A percentile compares a stretch with the other conserved stretches of the same genome.
phyloP scores from a whole-genome alignment of 2,329 filamentous ascomycete genomes.

The Ascosphaera aggregata region DNA sequence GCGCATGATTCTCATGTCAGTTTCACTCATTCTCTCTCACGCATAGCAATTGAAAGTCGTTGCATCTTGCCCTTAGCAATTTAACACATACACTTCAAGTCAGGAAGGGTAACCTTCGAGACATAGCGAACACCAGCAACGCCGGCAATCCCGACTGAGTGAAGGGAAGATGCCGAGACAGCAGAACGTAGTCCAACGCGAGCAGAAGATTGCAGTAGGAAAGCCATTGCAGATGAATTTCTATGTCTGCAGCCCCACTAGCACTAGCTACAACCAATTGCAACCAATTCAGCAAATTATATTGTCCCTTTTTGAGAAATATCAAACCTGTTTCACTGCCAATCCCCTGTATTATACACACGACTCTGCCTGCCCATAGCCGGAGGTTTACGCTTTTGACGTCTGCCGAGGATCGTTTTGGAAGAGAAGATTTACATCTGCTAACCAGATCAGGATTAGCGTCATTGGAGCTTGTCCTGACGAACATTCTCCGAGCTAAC shows the following conservation, averaged over 20 bases:
- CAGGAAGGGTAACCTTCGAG: conserved; percentile 82
- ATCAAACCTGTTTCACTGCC: too few relatives aligned
- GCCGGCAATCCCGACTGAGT: conserved; percentile 34
- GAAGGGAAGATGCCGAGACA: conserved; percentile 26
- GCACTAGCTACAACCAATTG: not conserved
- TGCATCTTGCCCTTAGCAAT: not conserved
- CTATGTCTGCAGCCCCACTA: conserved; percentile 3
- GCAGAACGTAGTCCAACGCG: conserved; percentile 49
- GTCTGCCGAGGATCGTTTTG: not conserved
- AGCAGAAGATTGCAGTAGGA: conserved; percentile 47
- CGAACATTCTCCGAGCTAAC: too few relatives aligned
- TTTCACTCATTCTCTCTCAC: not conserved
- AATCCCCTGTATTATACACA: too few relatives aligned
- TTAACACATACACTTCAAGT: conserved; percentile 44
- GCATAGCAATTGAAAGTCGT: not conserved
- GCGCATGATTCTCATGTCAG: conserved; percentile 1
- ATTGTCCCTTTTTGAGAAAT: not conserved
- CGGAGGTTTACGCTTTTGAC: not conserved
- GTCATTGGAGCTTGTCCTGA: too few relatives aligned
- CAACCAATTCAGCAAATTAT: not conserved
- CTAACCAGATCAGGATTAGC: too few relatives aligned
- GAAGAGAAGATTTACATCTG: too few relatives aligned
- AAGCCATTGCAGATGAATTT: conserved; percentile 35
- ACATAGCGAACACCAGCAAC: conserved; percentile 54
- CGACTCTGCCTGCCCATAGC: not conserved